Conservation (phyloP, 2,329 filamentous ascomycete species). For the Hypoxylon sp. region DNA sequence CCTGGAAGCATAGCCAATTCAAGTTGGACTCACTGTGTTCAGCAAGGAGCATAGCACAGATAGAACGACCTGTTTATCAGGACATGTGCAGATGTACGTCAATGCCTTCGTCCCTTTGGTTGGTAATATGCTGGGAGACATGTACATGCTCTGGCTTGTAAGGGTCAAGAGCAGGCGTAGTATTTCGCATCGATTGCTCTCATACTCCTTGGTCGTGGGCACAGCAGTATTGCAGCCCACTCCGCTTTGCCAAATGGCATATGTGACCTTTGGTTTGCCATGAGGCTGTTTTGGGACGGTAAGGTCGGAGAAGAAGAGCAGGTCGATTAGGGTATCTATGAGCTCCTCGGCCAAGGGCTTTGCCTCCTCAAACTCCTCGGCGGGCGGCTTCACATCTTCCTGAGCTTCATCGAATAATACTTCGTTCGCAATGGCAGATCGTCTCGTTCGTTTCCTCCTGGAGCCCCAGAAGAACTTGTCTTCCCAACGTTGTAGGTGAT, state of each 20-base stretch:
- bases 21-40: constrained; percentile 76
- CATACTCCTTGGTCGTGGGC: constrained; percentile 87
- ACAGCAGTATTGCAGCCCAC: constrained; percentile 93
- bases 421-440: constrained; percentile 71
- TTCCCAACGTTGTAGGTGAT: constrained; percentile 84
- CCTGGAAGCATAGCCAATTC: neutral
- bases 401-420: constrained; percentile 84
- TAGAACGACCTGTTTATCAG: constrained; percentile 90
- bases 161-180: constrained; percentile 85
- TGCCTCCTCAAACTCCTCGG: constrained; percentile 77
- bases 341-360: constrained; percentile 93
- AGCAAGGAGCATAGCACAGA: constrained; percentile 91
- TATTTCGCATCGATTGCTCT: constrained; percentile 92
- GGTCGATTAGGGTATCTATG: constrained; percentile 85
- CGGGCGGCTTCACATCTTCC: constrained; percentile 55
- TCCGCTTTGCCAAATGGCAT: constrained; percentile 97
- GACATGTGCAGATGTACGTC: constrained; percentile 86
- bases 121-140: constrained; percentile 80
- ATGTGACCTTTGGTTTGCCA: constrained; percentile 82
- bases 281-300: constrained; percentile 79
- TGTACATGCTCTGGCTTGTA: constrained; percentile 92
- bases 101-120: constrained; percentile 83
- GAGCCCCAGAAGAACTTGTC: constrained; percentile 91
- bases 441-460: constrained; percentile 75
- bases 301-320: constrained; percentile 91